Conservation (phyloP, 306 rosid genomes). For the Delonix regia region DNA sequence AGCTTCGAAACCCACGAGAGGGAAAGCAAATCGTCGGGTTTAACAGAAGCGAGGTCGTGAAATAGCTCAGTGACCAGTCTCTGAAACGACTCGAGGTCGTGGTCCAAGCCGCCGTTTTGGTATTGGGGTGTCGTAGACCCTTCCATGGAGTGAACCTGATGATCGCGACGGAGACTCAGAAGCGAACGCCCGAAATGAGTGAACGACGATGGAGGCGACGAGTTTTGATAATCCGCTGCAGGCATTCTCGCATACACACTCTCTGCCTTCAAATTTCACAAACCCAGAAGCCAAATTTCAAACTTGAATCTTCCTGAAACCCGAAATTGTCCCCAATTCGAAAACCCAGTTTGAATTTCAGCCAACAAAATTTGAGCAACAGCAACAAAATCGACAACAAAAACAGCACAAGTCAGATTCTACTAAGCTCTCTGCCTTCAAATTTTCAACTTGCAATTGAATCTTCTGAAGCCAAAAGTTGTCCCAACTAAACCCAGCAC, state of each 20-base stretch:
- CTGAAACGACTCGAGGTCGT: constrained; percentile 72
- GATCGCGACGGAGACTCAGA: constrained; percentile 48
- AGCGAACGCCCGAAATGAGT: constrained; percentile 54
- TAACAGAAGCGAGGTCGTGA: constrained; percentile 46
- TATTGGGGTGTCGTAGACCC: constrained; percentile 21
- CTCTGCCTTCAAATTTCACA: background rate
- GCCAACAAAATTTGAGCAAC: too few relatives aligned
- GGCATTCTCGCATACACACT: constrained; percentile 58
- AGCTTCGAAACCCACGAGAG: constrained; percentile 76
- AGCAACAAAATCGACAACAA: too few relatives aligned
- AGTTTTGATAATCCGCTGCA: constrained; percentile 60
- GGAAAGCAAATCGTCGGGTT: constrained; percentile 56
- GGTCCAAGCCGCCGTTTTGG: constrained; percentile 33
- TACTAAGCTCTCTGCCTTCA: too few relatives aligned
- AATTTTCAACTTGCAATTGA: too few relatives aligned
- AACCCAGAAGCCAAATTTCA: background rate
- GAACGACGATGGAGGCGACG: constrained; percentile 41
- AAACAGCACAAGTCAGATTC: too few relatives aligned
- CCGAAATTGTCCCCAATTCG: background rate
- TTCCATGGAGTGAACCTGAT: constrained; percentile 60
- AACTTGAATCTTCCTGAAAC: background rate
- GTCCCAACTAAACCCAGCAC: background rate
- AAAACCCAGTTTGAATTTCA: background rate
- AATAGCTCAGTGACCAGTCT: constrained; percentile 56
- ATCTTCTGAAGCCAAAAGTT: background rate